Evolutionary conservation across 768 basidiomycete species (phyloP).

Genomic region (Russula olivacea): DNA sequence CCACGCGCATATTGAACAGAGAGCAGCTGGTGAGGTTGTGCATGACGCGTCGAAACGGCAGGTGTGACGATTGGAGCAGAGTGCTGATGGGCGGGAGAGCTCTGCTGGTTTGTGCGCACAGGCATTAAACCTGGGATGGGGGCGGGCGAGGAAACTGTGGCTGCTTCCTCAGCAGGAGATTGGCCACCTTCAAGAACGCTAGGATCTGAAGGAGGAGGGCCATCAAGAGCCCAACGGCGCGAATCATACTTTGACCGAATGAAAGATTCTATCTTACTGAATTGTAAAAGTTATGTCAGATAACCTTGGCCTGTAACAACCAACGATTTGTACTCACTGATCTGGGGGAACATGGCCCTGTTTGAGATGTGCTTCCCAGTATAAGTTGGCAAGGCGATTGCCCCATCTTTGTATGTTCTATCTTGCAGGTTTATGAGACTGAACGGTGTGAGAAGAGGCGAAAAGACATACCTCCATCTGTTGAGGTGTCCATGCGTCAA

Average conservation of each 20-base stretch:
- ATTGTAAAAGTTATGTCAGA: not conserved
- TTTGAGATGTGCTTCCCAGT: slow-evolving; percentile 97
- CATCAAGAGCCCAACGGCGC: slow-evolving; percentile 89
- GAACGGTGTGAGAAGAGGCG: not conserved
- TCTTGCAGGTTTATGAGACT: not conserved
- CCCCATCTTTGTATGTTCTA: slow-evolving; percentile 92
- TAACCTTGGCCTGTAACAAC: not conserved
- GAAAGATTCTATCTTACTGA: slow-evolving; percentile 97
- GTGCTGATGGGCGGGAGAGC: slow-evolving; percentile 30
- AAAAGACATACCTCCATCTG: slow-evolving; percentile 74
- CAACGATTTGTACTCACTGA: slow-evolving; percentile 54
- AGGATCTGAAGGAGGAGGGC: slow-evolving; percentile 77
- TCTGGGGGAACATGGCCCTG: slow-evolving; percentile 88
- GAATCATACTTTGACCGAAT: slow-evolving; percentile 97
- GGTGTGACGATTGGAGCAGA: slow-evolving; percentile 25
- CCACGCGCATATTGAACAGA: slow-evolving; percentile 32
- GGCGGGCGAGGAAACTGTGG: slow-evolving; percentile 23
- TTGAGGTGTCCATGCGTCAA: slow-evolving; percentile 96
- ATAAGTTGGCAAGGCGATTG: slow-evolving; percentile 84
- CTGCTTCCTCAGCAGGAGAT: slow-evolving; percentile 24
- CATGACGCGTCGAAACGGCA: slow-evolving; percentile 37
- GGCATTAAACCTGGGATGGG: slow-evolving; percentile 20
- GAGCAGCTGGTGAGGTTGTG: slow-evolving; percentile 51
- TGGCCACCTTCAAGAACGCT: slow-evolving; percentile 56
- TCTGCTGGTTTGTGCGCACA: slow-evolving; percentile 32